Base-by-base conservation (phyloP, 768 basidiomycete genomes). In the Pulveroboletus sp. region DNA sequence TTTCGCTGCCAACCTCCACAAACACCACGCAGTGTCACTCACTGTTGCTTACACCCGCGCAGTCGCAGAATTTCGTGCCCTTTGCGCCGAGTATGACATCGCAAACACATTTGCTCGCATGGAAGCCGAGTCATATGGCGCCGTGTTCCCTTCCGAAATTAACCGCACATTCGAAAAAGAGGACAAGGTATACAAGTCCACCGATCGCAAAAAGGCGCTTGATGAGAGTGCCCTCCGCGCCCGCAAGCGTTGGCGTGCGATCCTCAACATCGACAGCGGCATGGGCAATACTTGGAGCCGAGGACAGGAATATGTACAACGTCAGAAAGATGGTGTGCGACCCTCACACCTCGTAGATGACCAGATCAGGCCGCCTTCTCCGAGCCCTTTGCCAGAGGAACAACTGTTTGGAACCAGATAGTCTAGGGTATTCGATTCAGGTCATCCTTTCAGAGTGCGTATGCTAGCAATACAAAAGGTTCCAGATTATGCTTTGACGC, bases 71-170 rank as follows among this genome's bases (percentile, higher is more conserved):
- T 99, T 94, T 71, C 87, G 90, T 39, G 75, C 90, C 14, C 77
- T 99, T 34, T 85, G 94, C 33, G 84, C 92, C 31, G 87, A 90
- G 67, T 85, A 88, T 59, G 81, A 92, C 58, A 77, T 92, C 41
- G 78, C 90, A 2, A 83, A 81, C 33, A 73, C 76, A 4, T 81
- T 90, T 44, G 94, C 95, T 17, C 79, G 76, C 16, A 72, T 84
- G 59, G 93, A 98, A 69, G 93, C 94, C 13, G 76, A 86, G 57
- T 68, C 79, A 8, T 77, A 87, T 61, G 94, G 94, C 34, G 82
- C 81, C 14, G 62, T 70, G 31, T 90, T 89, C 60, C 73, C 74
- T 11, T 78, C 78, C 14, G 82, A 84, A 70, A 77, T 85, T 29
- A 76, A 84, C 57, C 73, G 73, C 49, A 72, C 76, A 8, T 84